These are phyloP conservation scores for Baudoinia panamericana DNA, from an alignment of 495 filamentous ascomycete species.

Conservation along the genomic window DNA sequence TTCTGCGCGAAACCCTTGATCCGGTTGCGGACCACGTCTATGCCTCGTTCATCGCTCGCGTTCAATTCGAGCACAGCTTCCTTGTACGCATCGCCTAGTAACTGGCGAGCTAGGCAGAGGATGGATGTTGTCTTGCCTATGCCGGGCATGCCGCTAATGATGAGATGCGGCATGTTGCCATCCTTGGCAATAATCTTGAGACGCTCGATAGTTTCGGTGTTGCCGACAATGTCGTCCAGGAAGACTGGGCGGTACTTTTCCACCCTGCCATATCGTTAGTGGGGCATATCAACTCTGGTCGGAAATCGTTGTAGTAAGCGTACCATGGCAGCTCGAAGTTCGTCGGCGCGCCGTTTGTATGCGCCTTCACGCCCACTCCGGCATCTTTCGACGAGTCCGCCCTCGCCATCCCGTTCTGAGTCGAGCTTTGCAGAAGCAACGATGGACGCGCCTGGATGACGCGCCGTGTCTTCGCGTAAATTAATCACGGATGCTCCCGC, in stretches of 20 bases:
- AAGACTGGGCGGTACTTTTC: slow-evolving; percentile 94
- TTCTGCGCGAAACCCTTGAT: slow-evolving; percentile 99
- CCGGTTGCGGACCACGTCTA: slow-evolving; percentile 95
- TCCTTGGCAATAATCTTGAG: slow-evolving; percentile 98
- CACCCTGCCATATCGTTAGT: slow-evolving; percentile 49
- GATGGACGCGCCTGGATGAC: too few relatives aligned
- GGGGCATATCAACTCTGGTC: too few relatives aligned
- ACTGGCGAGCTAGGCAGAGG: slow-evolving; percentile 79
- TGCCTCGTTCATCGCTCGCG: slow-evolving; percentile 92
- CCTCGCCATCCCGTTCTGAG: slow-evolving; percentile 35
- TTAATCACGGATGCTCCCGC: too few relatives aligned
- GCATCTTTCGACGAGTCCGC: slow-evolving; percentile 69
- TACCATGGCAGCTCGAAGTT: slow-evolving; percentile 90
- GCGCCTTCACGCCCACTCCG: slow-evolving; percentile 51
- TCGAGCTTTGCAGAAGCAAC: too few relatives aligned
- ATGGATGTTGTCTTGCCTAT: slow-evolving; percentile 99
- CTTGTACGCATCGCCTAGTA: slow-evolving; percentile 90
- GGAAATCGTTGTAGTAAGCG: slow-evolving; percentile 15
- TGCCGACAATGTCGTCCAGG: slow-evolving; percentile 94
- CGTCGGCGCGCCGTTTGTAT: slow-evolving; percentile 42
- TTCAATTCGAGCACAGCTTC: slow-evolving; percentile 95
- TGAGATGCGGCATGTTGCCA: slow-evolving; percentile 98
- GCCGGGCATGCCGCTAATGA: slow-evolving; percentile 97
- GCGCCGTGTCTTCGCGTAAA: slow-evolving; percentile 1
- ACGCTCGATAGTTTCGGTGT: slow-evolving; percentile 92